Base-by-base conservation (phyloP, 257 asterid species). In the Solanum paucissectum region DNA sequence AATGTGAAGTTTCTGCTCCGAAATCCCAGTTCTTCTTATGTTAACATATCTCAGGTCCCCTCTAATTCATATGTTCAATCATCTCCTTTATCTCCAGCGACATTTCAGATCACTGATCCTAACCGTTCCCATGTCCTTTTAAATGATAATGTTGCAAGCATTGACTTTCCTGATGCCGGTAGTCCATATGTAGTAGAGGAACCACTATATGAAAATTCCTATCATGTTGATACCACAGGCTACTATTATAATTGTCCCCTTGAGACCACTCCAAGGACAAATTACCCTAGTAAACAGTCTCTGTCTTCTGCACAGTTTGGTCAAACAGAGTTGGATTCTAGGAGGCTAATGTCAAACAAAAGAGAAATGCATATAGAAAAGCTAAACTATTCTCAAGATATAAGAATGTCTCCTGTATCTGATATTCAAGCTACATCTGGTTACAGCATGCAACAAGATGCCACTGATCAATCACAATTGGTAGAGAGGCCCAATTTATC, bases 71-170 rank as follows among this genome's bases (percentile, higher is more conserved):
- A 89, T 89, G 58, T 90, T 62, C 91, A 86, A 60, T 86, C 95
- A 62, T 88, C 94, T 72, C 81, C 94, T 5, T 62, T 89, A 87
- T 85, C 94, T 75, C 93, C 92, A 46, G 86, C 27, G 3, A 52
- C 84, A 11, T 88, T 86, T 69, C 93, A 86, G 87, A 77, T 64
- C 87, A 90, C 87, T 74, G 93, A 90, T 83, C 71, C 92, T 32
- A 88, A 84, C 83, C 64, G 23, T 91, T 89, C 91, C 87, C 88
- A 86, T 46, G 68, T 88, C 62, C 89, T 88, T 87, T 68, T 86
- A 13, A 89, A 71, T 40, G 92, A 90, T 86, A 91, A 92, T 90
- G 42, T 87, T 85, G 33, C 73, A 5, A 87, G 52, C 83, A 75
- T 83, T n/a, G 91, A 89, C 52, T 91, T 74, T 27, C 89, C 89